phyloP scores from a whole-genome alignment of 176 grass and related monocot genomes.

The Alloteropsis semialata region DNA sequence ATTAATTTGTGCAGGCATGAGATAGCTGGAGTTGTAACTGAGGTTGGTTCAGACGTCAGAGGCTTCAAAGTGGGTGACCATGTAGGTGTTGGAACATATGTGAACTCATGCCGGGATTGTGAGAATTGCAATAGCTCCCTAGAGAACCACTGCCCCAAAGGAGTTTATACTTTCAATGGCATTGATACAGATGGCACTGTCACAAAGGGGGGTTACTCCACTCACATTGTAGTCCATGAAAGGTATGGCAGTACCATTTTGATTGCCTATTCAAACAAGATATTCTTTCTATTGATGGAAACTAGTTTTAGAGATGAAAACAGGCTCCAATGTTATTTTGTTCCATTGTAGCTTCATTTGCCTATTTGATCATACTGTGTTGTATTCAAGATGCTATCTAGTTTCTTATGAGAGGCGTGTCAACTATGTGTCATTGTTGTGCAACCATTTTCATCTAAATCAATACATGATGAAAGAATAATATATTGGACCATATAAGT shows the following conservation, averaged over 20 bases:
- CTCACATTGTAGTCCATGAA: slow-evolving; percentile 62
- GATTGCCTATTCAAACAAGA: neutral
- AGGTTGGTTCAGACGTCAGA: neutral
- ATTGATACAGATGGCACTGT: slow-evolving; percentile 68
- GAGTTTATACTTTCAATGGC: slow-evolving; percentile 47
- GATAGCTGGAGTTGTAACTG: slow-evolving; percentile 53
- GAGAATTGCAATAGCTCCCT: slow-evolving; percentile 51
- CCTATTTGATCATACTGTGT: neutral
- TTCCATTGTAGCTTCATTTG: neutral
- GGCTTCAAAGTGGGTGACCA: neutral
- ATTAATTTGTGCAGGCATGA: slow-evolving; percentile 54
- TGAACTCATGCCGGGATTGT: slow-evolving; percentile 64
- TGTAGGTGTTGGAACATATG: slow-evolving; percentile 60
- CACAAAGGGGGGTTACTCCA: slow-evolving; percentile 83
- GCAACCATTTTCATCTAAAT: neutral
- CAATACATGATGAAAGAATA: neutral
- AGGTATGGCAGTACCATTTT: slow-evolving; percentile 35
- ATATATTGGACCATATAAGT: neutral
- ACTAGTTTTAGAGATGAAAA: neutral
- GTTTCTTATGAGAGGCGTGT: neutral
- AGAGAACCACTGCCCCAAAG: slow-evolving; percentile 53
- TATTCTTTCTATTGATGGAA: neutral
- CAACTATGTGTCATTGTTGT: neutral
- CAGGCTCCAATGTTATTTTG: neutral
- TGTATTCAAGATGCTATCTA: neutral